Conservation (phyloP, 129 eudicot genomes). For the Kitagawia praeruptora region DNA sequence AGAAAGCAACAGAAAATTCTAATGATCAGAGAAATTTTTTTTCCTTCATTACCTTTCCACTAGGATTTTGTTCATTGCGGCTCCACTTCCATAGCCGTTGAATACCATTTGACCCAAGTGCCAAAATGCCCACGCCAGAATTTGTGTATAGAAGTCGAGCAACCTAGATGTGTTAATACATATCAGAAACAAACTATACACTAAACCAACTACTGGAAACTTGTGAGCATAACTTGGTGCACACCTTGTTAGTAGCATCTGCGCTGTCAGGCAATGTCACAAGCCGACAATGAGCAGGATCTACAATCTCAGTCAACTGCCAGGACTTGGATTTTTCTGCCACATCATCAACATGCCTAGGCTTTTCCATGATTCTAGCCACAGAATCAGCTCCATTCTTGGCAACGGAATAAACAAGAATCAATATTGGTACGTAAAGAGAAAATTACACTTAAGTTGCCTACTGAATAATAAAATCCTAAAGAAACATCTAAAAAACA, state of each 20-base stretch:
- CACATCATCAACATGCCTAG: constrained; percentile 56
- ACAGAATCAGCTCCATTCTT: constrained; percentile 74
- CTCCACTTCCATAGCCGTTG: constrained; percentile 93
- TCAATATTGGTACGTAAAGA: background rate
- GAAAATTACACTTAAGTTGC: background rate
- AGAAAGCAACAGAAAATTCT: background rate
- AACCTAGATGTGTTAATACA: constrained; percentile 39
- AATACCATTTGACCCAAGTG: constrained; percentile 76
- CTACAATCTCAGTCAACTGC: constrained; percentile 73
- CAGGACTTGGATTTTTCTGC: constrained; percentile 56
- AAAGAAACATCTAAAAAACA: background rate
- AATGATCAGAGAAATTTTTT: background rate
- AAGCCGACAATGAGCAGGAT: constrained; percentile 65
- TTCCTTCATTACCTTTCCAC: constrained; percentile 53
- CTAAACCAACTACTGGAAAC: background rate
- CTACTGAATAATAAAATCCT: background rate
- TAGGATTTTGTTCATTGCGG: constrained; percentile 78
- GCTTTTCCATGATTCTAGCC: constrained; percentile 65
- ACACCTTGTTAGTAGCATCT: constrained; percentile 63
- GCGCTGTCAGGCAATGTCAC: constrained; percentile 80
- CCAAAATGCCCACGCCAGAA: constrained; percentile 79
- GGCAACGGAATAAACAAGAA: constrained; percentile 1
- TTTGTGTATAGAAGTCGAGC: constrained; percentile 88
- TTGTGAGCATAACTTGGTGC: background rate
- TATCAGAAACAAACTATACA: background rate